Evolutionary conservation across 1,284 basidiomycete species (phyloP), one percentile per base, ranked within the genome.

Genomic region (Ceratobasidium sp.): DNA sequence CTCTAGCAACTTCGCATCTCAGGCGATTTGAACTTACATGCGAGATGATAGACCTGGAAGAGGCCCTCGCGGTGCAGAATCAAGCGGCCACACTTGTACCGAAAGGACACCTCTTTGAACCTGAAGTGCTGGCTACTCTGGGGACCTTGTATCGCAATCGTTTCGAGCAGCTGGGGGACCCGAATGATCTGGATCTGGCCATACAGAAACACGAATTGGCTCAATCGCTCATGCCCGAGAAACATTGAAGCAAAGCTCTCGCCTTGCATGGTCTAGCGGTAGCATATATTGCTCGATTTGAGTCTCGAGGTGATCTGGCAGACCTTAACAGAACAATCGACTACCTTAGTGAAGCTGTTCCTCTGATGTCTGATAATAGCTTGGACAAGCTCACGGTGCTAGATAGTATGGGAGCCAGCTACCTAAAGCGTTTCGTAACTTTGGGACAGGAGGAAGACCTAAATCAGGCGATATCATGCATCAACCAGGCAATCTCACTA

Each of bases 61-160:
- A 13, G 46, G 46, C 46, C 18, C 10, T 49, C 46, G 46, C 18
- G 46, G 18, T 49, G 18, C 46, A 49, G 46, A 49, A 49, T 49
- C 12, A 18, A 49, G 46, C 46, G 46, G 18, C 18, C 18, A 49
- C 18, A 18, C 46, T 49, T 10, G 46, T 49, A 49, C 46, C 46
- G 12, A 49, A 49, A 49, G 46, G 46, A 18, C 46, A 49, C 18
- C 46, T 49, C 46, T 49, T 49, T 18, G 46, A 61, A 28, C 58
- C 13, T 28, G 26, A 28, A 15, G 9, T 61, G 26, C 26, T 61
- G 13, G 23, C 26, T 39, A 26, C 7, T 15, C 58, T 61, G 15
- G 58, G 58, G 26, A 44, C 40, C 63, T 66, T 46, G 40, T n/a
- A 66, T 66, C 40, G 40, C 33, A 46, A 66, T 44, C 63, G 40